Conservation (phyloP, 2,329 filamentous ascomycete genomes). For the Alternaria ethzedia region DNA sequence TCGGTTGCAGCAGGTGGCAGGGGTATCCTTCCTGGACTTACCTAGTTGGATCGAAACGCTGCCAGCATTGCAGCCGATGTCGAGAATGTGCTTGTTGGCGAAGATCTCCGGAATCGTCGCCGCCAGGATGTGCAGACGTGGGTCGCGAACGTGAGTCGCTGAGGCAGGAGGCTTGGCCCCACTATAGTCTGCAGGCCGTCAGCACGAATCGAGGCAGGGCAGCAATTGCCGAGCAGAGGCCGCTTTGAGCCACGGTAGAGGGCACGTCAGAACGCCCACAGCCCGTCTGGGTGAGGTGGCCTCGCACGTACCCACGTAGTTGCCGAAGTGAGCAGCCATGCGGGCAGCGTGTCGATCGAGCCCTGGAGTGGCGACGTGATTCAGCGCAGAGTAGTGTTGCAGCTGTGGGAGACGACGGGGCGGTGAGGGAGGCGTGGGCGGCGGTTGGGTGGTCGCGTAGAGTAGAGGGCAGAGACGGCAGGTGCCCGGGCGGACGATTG, state of each 20-base stretch:
- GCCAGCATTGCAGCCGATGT: conserved; percentile 51
- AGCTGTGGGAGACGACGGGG: background rate
- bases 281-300: conserved; percentile 9
- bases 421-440: background rate
- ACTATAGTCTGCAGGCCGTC: conserved; percentile 44
- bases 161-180: conserved; percentile 44
- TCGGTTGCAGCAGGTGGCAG: conserved; percentile 32
- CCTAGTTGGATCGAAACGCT: conserved; percentile 47
- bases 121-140: conserved; percentile 43
- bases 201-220: conserved; percentile 11
- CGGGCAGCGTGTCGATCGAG: conserved; percentile 30
- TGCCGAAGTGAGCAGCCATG: conserved; percentile 43
- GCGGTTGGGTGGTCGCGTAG: conserved; percentile 1
- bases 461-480: background rate
- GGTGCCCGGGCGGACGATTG: conserved; percentile 18
- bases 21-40: conserved; percentile 38
- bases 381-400: background rate
- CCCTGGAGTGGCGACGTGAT: conserved; percentile 26
- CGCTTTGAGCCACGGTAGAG: conserved; percentile 10
- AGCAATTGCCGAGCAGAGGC: conserved; percentile 26
- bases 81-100: conserved; percentile 45
- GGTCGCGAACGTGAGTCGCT: conserved; percentile 47
- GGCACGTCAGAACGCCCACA: conserved; percentile 12
- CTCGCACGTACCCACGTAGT: conserved; percentile 36
- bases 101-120: conserved; percentile 43